phyloP scores from a whole-genome alignment of 169 alveolate genomes.

The Plasmodium ovale region DNA sequence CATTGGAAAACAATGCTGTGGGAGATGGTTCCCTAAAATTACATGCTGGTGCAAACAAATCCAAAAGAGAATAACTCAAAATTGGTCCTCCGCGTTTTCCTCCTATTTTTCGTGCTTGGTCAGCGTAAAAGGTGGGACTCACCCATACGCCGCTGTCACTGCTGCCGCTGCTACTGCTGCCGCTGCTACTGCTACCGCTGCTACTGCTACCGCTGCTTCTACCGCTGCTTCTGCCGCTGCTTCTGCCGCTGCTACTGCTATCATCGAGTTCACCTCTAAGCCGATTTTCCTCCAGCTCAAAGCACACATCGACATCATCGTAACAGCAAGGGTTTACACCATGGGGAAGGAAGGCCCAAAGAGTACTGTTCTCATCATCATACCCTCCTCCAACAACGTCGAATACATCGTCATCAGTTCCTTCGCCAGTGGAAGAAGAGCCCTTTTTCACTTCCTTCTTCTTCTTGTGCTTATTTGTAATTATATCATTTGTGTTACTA shows the following conservation, averaged over 20 bases:
- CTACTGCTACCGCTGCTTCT: background rate
- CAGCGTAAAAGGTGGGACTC: conserved; percentile 41
- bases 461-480: conserved; percentile 63
- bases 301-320: background rate
- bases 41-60: conserved; percentile 37
- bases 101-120: conserved; percentile 8
- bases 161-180: no score
- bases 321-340: conserved; percentile 66
- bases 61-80: conserved; percentile 39
- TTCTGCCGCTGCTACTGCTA: no score
- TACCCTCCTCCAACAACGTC: background rate
- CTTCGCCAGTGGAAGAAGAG: background rate
- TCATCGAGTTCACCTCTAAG: no score
- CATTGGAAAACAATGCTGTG: background rate
- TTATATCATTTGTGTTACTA: conserved; percentile 12
- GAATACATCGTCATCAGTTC: background rate
- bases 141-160: background rate
- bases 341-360: conserved; percentile 75
- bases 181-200: no score
- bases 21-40: conserved; percentile 16
- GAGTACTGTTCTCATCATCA: conserved; percentile 28
- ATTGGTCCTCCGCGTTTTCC: background rate
- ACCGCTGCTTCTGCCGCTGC: background rate
- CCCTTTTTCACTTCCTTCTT: conserved; percentile 9
- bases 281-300: background rate